Evolutionary conservation across 75 land plant genomes (phyloP), one percentile per base, ranked within the genome.

Genomic region (Pseudotsuga menziesii): DNA sequence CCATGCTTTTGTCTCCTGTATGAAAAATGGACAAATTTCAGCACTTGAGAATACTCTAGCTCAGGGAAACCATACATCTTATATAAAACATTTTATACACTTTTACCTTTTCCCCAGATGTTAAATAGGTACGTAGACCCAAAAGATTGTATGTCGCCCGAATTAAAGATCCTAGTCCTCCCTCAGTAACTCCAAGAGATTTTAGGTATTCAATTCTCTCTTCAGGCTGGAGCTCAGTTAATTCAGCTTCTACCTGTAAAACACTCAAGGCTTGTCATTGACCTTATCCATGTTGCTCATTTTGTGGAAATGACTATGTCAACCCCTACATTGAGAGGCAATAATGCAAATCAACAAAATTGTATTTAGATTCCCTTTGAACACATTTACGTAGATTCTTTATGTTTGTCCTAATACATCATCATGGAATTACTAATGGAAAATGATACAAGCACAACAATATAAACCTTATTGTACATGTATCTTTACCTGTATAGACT

Each of bases 1-100:
- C 99, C 99, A 97, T 73, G 99, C 99, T 83, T 93, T 92, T 32
- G 98, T 91, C 86, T 97, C 99, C 99, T 96, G 86, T 55, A 70
- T 0, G 54, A 72, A 13, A 27, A 23, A 41, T n/a, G 2, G 17
- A 5, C 36, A 41, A 69, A 41, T 69, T 69, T 6, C 52, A 41
- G 2, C 36, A n/a, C 41, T 69, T 41, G 8, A 41, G 41, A 41
- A 69, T 41, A 20, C 13, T 41, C 48, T 9, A 39, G 23, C 52
- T 69, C 41, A 39, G n/a, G 35, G 72, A 69, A 69, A 69, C 12
- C n/a, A 69, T 36, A 29, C 6, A n/a, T 19, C 11, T 48, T 25
- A 23, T 29, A 62, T 16, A 2, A 57, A 77, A 5, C 57, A 80
- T 0, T 26, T 13, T 39, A 56, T 17, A 62, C 17, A 61, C 3